Conservation (phyloP, 176 grass and related monocot genomes). For the Puya raimondii region DNA sequence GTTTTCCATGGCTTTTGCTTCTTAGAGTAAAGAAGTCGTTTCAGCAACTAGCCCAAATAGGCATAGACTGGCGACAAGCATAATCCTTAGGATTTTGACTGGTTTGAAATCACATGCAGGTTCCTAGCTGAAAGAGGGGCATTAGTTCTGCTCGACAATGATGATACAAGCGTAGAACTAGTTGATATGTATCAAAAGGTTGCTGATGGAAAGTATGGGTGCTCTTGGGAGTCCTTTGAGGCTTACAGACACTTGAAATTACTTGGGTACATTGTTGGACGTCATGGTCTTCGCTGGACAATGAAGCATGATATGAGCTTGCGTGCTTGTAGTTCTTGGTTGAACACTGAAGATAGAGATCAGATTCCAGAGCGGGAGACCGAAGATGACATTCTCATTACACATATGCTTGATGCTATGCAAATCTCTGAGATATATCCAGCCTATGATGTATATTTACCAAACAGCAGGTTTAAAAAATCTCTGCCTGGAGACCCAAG, state of each 20-base stretch:
- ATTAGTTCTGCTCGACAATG: conserved; percentile 42
- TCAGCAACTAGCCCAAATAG: neutral
- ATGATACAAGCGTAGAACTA: conserved; percentile 26
- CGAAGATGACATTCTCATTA: conserved; percentile 25
- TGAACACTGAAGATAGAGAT: neutral
- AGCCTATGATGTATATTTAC: conserved; percentile 53
- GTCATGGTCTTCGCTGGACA: conserved; percentile 57
- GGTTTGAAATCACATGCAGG: conserved; percentile 26
- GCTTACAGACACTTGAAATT: conserved; percentile 82
- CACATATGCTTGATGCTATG: conserved; percentile 35
- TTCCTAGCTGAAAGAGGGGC: conserved; percentile 73
- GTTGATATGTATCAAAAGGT: conserved; percentile 46
- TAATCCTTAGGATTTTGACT: neutral
- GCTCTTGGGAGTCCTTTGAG: conserved; percentile 43
- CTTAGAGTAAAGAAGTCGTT: no score
- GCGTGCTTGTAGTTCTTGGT: conserved; percentile 7
- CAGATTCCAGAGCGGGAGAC: neutral
- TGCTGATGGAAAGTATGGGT: conserved; percentile 27
- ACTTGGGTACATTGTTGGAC: conserved; percentile 75
- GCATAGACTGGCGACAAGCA: neutral
- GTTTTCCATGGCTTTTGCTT: neutral
- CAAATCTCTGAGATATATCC: conserved; percentile 35
- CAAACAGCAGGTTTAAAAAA: conserved; percentile 89
- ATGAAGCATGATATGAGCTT: conserved; percentile 26
- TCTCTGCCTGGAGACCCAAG: conserved; percentile 46